phyloP scores from a whole-genome alignment of 2,329 filamentous ascomycete genomes.

The Shiraia sp. region DNA sequence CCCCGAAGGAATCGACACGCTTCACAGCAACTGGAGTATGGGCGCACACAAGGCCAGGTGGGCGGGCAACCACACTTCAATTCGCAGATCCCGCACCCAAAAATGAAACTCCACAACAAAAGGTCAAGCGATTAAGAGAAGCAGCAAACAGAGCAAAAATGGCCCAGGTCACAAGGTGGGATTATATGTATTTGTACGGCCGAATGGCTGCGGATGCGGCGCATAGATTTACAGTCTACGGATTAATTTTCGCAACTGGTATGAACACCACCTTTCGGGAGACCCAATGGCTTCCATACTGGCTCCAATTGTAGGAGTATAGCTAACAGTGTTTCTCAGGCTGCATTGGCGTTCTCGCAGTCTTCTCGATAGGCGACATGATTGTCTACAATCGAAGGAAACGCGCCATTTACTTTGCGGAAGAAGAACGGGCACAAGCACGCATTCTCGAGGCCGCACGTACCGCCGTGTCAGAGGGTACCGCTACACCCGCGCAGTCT shows the following conservation, averaged over 20 bases:
- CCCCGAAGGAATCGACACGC: constrained; percentile 77
- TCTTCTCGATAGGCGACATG: constrained; percentile 68
- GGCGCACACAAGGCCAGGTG: constrained; percentile 65
- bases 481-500: constrained; percentile 55
- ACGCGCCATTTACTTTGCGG: constrained; percentile 62
- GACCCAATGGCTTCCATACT: constrained; percentile 13
- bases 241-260: constrained; percentile 66
- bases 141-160: constrained; percentile 53
- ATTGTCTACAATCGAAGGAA: constrained; percentile 69
- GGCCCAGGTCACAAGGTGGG: constrained; percentile 57
- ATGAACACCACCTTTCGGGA: constrained; percentile 23
- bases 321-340: constrained; percentile 47
- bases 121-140: constrained; percentile 56
- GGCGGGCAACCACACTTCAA: constrained; percentile 46
- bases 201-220: constrained; percentile 59
- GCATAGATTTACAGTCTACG: constrained; percentile 63
- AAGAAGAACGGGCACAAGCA: constrained; percentile 53
- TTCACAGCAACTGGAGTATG: constrained; percentile 74
- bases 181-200: constrained; percentile 48
- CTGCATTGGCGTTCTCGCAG: constrained; percentile 62
- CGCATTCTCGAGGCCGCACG: constrained; percentile 50
- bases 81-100: constrained; percentile 47
- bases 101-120: constrained; percentile 58
- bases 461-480: constrained; percentile 48
- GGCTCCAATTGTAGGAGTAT: background rate